Evolutionary conservation across 2,329 filamentous ascomycete genomes (phyloP), one percentile per base, ranked within the genome.

Genomic region (Atkinsonella texensis): DNA sequence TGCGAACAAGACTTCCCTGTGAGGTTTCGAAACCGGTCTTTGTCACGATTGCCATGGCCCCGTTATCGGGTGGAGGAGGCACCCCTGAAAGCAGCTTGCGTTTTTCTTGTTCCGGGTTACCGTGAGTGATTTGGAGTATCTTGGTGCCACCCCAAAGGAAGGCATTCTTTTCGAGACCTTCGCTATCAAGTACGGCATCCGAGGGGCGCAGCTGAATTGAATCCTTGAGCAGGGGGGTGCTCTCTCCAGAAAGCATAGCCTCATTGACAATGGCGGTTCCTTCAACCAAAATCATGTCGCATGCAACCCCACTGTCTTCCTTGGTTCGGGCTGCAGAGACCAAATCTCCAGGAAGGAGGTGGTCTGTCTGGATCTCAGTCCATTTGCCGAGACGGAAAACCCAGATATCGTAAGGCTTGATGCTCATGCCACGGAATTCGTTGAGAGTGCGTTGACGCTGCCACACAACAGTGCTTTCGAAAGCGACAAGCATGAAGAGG

Each of bases 1-100:
- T 98, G 56, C 93, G 87, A 54, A 98, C 93, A 54, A 98, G 80
- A 68, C 89, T 96, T 56, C 93, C 93, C 70, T 98, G 94, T 52
- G 91, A 97, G 11, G 93, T 98, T 71, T 98, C 94, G 63, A 98
- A 98, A 12, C 93, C 93, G 50, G 93, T 98, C 79, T 96, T 97
- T 63, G 90, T 85, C 45, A 98, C 89, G 56, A 98, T 80, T 55
- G 90, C 93, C 75, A 97, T 80, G 38, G 90, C 93, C 50, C 93
- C 93, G 61, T 93, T 88, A 68, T 98, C 93, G 0, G 94, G 93
- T 38, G 93, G 85, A n/a, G 81, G 63, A 15, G 85, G 82, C 12
- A 97, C 85, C 51, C 88, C 88, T 46, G 87, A 91, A 3, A 78
- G 75, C 31, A 89, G 70, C 63, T 82, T 83, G 41, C 81, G 80